These are phyloP conservation scores for Ganoderma resinaceum DNA, from an alignment of 1,284 basidiomycete species.

Conservation along the genomic window DNA sequence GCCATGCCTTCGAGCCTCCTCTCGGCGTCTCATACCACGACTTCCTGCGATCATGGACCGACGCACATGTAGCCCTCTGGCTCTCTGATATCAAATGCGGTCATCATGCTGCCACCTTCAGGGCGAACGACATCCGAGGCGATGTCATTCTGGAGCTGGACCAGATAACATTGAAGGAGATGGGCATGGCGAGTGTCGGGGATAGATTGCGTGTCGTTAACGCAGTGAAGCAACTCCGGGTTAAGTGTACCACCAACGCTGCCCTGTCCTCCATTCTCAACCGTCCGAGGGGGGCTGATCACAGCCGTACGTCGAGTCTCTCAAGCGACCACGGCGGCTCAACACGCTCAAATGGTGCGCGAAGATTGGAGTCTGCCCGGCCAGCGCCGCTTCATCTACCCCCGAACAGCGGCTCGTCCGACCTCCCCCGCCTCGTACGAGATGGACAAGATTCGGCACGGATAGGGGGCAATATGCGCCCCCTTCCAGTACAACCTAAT, in stretches of 20 bases:
- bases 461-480: conserved; percentile 46
- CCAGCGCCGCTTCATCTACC: conserved; percentile 74
- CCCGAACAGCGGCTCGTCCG: conserved; percentile 50
- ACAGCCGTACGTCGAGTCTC: conserved; percentile 35
- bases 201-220: conserved; percentile 87
- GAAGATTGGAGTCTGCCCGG: conserved; percentile 58
- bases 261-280: conserved; percentile 37
- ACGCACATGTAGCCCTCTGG: conserved; percentile 76
- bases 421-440: conserved; percentile 72
- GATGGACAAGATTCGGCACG: conserved; percentile 66
- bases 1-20: conserved; percentile 61
- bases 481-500: conserved; percentile 48
- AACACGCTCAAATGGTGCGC: conserved; percentile 32
- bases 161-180: conserved; percentile 84
- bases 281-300: conserved; percentile 34
- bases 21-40: conserved; percentile 63
- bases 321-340: conserved; percentile 31
- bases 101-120: conserved; percentile 75
- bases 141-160: conserved; percentile 91
- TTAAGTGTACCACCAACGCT: conserved; percentile 50
- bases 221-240: conserved; percentile 82
- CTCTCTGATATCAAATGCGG: conserved; percentile 76
- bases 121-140: conserved; percentile 87
- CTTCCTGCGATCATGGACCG: conserved; percentile 73
- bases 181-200: conserved; percentile 88